Conservation (phyloP, 164 flowering plant genomes). For the Magnolia changhungtana region DNA sequence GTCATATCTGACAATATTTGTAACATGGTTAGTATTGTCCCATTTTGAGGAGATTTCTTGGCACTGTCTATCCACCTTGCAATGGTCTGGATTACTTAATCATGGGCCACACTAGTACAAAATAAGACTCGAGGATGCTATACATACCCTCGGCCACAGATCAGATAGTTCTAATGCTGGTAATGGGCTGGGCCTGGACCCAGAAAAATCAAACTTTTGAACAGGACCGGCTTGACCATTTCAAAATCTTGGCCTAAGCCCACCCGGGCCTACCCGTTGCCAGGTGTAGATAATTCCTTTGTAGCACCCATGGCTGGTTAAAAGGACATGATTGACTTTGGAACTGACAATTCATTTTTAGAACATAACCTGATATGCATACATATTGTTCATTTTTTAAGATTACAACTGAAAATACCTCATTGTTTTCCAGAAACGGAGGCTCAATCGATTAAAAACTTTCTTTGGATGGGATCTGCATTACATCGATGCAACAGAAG, state of each 20-base stretch:
- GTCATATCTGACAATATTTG: neutral
- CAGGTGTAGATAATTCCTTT: no score
- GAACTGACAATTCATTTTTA: neutral
- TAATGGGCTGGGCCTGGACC: no score
- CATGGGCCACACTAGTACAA: neutral
- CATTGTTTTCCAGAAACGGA: slow-evolving; percentile 60
- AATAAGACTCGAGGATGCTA: neutral
- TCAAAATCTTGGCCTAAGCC: no score
- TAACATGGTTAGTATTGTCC: neutral
- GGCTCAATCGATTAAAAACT: slow-evolving; percentile 55
- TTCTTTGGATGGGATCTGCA: slow-evolving; percentile 78
- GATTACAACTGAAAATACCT: neutral
- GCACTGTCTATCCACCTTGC: neutral
- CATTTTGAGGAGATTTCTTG: neutral
- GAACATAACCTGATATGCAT: neutral
- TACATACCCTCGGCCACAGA: no score
- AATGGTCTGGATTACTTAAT: neutral
- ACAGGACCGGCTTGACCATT: no score
- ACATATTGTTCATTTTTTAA: neutral
- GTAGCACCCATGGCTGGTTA: no score
- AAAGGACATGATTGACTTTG: neutral
- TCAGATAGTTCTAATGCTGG: no score
- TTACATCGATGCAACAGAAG: slow-evolving; percentile 70
- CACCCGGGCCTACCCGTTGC: no score
- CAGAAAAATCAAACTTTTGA: no score